Base-by-base conservation (phyloP, 2,329 filamentous ascomycete genomes). In the Raffaelea arxii region DNA sequence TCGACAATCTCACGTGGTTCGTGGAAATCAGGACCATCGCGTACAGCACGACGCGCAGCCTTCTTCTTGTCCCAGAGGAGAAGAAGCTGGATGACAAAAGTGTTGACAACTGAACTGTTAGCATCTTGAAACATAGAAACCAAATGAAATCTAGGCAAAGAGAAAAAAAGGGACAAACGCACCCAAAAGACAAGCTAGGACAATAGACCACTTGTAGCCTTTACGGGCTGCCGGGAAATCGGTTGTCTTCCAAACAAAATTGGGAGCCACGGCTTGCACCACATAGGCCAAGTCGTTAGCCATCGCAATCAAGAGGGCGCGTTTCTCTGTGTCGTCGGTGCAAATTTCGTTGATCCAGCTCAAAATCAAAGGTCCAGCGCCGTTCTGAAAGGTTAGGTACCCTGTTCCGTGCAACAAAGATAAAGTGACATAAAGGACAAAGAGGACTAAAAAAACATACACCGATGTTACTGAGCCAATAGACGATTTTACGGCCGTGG, bases 191-290 rank as follows among this genome's bases (percentile, higher is more conserved):
- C 61, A 35, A 41, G 64, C 59, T 4, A 67, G 47, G 1, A 63
- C 51, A 18, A 65, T 61, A 1, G 56, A 60, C 59, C 59, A 67
- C 1, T 57, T 51, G 44, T 66, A 66, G 5, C 65, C 65, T 24
- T 62, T 63, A 14, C 48, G 54, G 1, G 64, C 64, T 1, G 55
- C 57, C 1, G 65, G 65, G 25, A 65, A 67, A 5, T 60, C 61
- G 1, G 60, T 62, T 1, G 64, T 67, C 44, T 66, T 66, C 65
- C 65, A 67, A 2, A 67, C 60, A 41, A 67, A 66, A 43, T 67
- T 67, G 1, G 64, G 64, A 3, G 60, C 60, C 56, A 66, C 54
- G 9, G 56, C 57, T 38, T 56, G 54, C 3, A 59, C 51, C 11
- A 58, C 56, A 12, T 58, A 55, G 44, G 56, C 47, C 27, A 59